A percentile compares a stretch with the other conserved stretches of the same genome.
phyloP scores from a whole-genome alignment of 768 basidiomycete genomes.

The Flagelloscypha sp. region DNA sequence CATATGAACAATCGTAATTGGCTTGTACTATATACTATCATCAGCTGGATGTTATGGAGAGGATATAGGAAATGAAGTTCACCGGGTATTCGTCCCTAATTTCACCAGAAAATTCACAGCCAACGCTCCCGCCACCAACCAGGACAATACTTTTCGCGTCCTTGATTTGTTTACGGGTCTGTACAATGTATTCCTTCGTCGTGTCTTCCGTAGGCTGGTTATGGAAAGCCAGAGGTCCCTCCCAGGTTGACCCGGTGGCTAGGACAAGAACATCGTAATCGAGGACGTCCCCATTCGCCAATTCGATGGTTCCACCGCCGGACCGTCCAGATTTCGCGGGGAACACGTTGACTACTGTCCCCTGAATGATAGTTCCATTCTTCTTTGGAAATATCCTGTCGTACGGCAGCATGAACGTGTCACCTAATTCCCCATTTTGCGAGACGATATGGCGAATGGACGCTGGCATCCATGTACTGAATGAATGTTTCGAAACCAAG shows the following conservation, averaged over 20 bases:
- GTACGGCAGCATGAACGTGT: conserved; percentile 34
- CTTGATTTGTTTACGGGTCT: conserved; percentile 17
- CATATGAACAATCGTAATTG: conserved; percentile 55
- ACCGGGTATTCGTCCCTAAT: conserved; percentile 34
- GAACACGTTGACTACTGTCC: conserved; percentile 21
- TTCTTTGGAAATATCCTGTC: conserved; percentile 36
- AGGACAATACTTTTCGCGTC: conserved; percentile 29
- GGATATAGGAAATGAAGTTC: conserved; percentile 9
- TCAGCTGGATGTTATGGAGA: not conserved
- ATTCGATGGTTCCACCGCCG: conserved; percentile 33
- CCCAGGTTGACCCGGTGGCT: conserved; percentile 44
- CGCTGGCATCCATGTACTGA: conserved; percentile 27
- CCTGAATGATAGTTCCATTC: conserved; percentile 34
- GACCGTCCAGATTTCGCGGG: conserved; percentile 12
- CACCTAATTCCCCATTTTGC: conserved; percentile 17
- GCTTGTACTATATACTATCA: conserved; percentile 25
- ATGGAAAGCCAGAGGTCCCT: conserved; percentile 28
- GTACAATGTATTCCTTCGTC: conserved; percentile 17
- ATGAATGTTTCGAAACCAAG: conserved; percentile 31
- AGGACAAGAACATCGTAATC: conserved; percentile 46
- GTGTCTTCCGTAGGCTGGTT: conserved; percentile 15
- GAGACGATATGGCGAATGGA: conserved; percentile 30
- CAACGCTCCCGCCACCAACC: conserved; percentile 35
- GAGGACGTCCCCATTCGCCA: conserved; percentile 36
- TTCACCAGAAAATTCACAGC: conserved; percentile 35